Conservation (phyloP, 2,329 filamentous ascomycete genomes). For the Scolecobasidium constrictum region DNA sequence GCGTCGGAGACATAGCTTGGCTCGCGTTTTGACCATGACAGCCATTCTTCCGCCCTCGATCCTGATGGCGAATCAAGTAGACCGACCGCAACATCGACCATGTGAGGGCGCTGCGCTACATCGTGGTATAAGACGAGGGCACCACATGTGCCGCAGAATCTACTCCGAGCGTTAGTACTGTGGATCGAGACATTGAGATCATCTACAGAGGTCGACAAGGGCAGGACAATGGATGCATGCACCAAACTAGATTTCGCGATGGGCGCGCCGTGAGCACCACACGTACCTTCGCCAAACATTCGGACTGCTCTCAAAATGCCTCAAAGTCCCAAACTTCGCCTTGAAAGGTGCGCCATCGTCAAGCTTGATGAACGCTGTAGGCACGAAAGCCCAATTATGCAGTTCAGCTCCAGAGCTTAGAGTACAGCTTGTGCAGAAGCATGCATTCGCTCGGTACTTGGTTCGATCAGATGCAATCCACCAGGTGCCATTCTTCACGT, state of each 20-base stretch:
- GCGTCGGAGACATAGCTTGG: background rate
- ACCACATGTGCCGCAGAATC: background rate
- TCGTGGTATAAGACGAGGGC: background rate
- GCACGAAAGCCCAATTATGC: background rate
- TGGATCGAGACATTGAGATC: too few relatives aligned
- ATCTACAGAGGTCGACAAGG: too few relatives aligned
- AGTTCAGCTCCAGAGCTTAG: background rate
- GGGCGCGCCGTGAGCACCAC: too few relatives aligned
- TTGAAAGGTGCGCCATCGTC: background rate
- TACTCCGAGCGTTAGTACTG: conserved; percentile 1
- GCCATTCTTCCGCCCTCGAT: background rate
- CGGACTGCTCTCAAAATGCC: background rate
- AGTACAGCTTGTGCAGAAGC: background rate
- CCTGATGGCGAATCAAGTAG: background rate
- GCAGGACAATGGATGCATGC: too few relatives aligned
- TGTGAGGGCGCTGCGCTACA: background rate
- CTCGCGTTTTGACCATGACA: background rate
- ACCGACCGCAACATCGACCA: background rate
- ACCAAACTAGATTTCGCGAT: too few relatives aligned
- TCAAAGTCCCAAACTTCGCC: background rate
- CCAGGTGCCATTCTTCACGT: background rate
- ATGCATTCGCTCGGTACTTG: background rate
- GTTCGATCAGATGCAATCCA: background rate
- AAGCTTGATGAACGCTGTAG: background rate
- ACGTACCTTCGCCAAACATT: background rate